These are phyloP conservation scores for Tephrocybe sp. DNA, from an alignment of 768 basidiomycete genomes.

Conservation along the genomic window DNA sequence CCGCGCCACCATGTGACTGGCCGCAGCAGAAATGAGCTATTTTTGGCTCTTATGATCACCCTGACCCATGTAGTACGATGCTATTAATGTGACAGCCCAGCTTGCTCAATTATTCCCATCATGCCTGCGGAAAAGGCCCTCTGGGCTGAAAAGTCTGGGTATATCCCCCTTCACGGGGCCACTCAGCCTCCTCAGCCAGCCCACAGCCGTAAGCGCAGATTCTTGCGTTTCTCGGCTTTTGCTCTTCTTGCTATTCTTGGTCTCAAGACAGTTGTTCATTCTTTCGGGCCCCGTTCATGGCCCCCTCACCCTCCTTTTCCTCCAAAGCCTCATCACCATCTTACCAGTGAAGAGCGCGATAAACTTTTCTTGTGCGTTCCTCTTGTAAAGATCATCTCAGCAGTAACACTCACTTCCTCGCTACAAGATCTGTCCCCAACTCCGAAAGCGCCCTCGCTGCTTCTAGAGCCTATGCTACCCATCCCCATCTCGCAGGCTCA, in stretches of 20 bases:
- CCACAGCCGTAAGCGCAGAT: conserved; percentile 2
- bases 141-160: conserved; percentile 7
- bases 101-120: neutral
- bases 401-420: neutral
- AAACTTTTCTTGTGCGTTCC: conserved; percentile 20
- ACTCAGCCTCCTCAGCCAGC: neutral
- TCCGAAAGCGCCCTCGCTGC: conserved; percentile 54
- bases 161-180: conserved; percentile 11
- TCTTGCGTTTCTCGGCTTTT: conserved; percentile 11
- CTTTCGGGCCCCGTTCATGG: neutral
- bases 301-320: neutral
- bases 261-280: conserved; percentile 4
- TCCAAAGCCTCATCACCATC: conserved; percentile 2
- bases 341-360: conserved; percentile 17
- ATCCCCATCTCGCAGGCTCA: conserved; percentile 74
- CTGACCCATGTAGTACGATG: neutral
- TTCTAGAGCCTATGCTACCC: conserved; percentile 58
- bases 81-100: neutral
- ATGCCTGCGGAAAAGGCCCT: conserved; percentile 16
- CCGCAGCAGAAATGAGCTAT: no score
- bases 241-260: conserved; percentile 10
- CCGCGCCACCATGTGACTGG: no score
- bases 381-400: neutral
- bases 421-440: conserved; percentile 51
- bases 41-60: no score